A percentile compares a stretch with the other conserved stretches of the same genome.
phyloP scores from a whole-genome alignment of 2,329 filamentous ascomycete species.

The Ascochyta lentis region DNA sequence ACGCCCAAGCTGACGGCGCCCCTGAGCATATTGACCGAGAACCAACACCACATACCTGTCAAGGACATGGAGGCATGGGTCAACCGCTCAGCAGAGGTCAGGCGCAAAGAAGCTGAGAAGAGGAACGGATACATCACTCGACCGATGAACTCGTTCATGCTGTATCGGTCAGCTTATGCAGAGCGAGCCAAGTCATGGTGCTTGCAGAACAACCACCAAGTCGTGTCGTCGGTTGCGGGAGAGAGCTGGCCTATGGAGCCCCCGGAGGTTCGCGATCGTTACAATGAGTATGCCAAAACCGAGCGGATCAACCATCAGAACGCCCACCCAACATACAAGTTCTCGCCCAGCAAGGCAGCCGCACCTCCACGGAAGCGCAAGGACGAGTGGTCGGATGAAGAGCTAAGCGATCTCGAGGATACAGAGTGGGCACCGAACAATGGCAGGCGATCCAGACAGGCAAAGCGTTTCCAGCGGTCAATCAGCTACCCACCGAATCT shows the following conservation, averaged over 20 bases:
- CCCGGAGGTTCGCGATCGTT: conserved; percentile 73
- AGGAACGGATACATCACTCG: conserved; percentile 82
- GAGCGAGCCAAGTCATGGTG: conserved; percentile 84
- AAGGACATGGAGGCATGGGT: conserved; percentile 84
- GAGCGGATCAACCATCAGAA: conserved; percentile 85
- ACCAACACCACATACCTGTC: conserved; percentile 67
- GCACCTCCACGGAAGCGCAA: conserved; percentile 57
- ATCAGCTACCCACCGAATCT: conserved; percentile 36
- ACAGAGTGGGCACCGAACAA: conserved; percentile 46
- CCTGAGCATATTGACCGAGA: conserved; percentile 72
- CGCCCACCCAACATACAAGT: conserved; percentile 92
- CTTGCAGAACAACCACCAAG: conserved; percentile 88
- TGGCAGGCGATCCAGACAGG: conserved; percentile 30
- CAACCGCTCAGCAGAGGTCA: conserved; percentile 69
- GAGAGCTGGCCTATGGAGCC: conserved; percentile 85
- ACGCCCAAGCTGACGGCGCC: conserved; percentile 68
- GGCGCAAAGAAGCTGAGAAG: conserved; percentile 71
- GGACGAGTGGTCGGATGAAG: conserved; percentile 47
- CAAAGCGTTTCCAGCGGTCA: conserved; percentile 33
- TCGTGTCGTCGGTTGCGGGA: conserved; percentile 87
- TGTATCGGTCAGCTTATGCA: conserved; percentile 93
- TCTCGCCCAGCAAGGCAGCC: conserved; percentile 78
- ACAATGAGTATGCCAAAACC: conserved; percentile 77
- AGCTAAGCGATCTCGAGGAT: conserved; percentile 53
- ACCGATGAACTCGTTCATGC: conserved; percentile 98